Conservation (phyloP, 129 eudicot species). For the Kitagawia praeruptora region DNA sequence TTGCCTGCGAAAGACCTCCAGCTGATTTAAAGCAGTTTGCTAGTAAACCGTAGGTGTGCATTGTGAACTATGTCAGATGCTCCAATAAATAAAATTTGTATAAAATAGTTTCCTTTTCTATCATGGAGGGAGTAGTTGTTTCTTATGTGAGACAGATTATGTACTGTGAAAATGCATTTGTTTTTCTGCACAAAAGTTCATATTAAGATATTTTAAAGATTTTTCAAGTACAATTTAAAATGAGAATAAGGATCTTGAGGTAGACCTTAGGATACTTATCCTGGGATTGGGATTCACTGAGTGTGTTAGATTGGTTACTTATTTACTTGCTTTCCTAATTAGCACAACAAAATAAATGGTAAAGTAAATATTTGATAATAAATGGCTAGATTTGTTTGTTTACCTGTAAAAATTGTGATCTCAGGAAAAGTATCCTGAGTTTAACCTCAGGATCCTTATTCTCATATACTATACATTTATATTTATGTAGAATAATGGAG, state of each 20-base stretch:
- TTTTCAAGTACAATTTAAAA: neutral
- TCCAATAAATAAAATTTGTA: neutral
- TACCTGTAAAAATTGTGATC: too few species aligned
- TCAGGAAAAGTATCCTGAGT: too few species aligned
- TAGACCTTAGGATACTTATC: too few species aligned
- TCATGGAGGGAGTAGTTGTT: neutral
- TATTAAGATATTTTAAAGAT: neutral
- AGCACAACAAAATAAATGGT: too few species aligned
- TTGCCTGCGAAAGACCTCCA: neutral
- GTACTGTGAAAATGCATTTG: neutral
- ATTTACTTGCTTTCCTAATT: too few species aligned
- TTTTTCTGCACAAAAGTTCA: neutral
- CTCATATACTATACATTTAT: constrained; percentile 9
- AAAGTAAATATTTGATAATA: too few species aligned
- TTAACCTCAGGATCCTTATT: too few species aligned
- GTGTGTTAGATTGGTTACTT: too few species aligned
- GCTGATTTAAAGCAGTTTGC: neutral
- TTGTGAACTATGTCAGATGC: neutral
- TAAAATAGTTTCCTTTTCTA: neutral
- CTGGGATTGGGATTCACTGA: too few species aligned
- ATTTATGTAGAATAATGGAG: constrained; percentile 60
- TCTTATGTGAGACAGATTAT: neutral
- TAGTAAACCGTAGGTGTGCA: neutral
- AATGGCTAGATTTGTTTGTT: too few species aligned
- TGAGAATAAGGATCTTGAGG: too few species aligned